These are phyloP conservation scores for Podosphaera xanthii DNA, from an alignment of 2,329 filamentous ascomycete species.

Conservation along the genomic window DNA sequence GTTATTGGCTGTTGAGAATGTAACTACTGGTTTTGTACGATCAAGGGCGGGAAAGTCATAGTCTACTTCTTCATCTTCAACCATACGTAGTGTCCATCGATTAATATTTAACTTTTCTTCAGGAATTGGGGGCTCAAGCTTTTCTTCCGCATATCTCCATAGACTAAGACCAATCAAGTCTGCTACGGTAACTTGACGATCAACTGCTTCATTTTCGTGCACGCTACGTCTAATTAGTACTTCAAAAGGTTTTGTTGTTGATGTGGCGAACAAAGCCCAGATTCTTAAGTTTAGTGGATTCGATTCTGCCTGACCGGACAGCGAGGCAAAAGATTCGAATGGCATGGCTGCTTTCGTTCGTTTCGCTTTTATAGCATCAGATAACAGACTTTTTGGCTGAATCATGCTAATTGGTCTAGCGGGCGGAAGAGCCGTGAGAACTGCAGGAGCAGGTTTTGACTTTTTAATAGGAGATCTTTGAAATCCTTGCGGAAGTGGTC, in stretches of 20 bases:
- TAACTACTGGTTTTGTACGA: conserved; percentile 47
- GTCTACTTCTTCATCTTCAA: conserved; percentile 65
- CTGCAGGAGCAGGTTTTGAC: conserved; percentile 30
- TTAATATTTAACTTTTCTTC: conserved; percentile 52
- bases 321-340: conserved; percentile 52
- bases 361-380: conserved; percentile 49
- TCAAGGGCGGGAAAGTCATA: conserved; percentile 65
- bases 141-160: conserved; percentile 59
- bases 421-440: conserved; percentile 45
- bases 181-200: conserved; percentile 44
- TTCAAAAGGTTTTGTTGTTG: conserved; percentile 41
- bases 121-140: conserved; percentile 41
- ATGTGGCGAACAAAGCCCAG: conserved; percentile 48
- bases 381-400: conserved; percentile 47
- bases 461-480: conserved; percentile 41
- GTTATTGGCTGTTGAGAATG: conserved; percentile 67
- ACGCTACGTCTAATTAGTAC: conserved; percentile 48
- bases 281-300: conserved; percentile 57
- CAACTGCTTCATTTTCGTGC: conserved; percentile 39
- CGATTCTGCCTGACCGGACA: conserved; percentile 57
- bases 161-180: conserved; percentile 65
- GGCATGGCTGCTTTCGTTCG: conserved; percentile 46
- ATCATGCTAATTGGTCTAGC: conserved; percentile 44
- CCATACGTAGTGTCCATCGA: conserved; percentile 64
- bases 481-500: conserved; percentile 38